Conservation (phyloP, 2,329 filamentous ascomycete species). For the Cyclaneusma minus region DNA sequence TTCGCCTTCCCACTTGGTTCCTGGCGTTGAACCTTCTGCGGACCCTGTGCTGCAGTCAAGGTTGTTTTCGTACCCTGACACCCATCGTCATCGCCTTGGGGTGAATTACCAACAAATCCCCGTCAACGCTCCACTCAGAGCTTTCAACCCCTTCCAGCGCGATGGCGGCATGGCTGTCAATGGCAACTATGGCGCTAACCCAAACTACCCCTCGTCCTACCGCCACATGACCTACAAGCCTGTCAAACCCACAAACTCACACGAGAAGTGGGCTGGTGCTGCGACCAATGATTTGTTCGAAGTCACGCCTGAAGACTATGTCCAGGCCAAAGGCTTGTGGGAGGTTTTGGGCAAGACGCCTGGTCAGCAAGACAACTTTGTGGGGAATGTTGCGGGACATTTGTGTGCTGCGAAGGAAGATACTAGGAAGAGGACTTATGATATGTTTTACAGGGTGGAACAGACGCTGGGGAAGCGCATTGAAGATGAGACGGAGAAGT, state of each 20-base stretch:
- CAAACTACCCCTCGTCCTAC: conserved; percentile 39
- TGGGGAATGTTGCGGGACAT: conserved; percentile 42
- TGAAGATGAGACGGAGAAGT: conserved; percentile 32
- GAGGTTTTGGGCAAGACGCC: conserved; percentile 21
- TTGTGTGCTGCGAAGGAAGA: conserved; percentile 35
- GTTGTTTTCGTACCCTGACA: conserved; percentile 57
- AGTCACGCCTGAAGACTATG: conserved; percentile 17
- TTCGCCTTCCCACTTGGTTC: conserved; percentile 49
- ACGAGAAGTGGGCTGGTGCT: conserved; percentile 31
- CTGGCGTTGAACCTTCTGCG: conserved; percentile 52
- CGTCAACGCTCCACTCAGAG: conserved; percentile 27
- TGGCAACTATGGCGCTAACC: conserved; percentile 43
- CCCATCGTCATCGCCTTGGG: conserved; percentile 39
- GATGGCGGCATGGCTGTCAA: conserved; percentile 59
- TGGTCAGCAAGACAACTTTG: conserved; percentile 46
- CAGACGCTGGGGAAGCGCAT: conserved; percentile 34
- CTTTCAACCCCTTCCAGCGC: conserved; percentile 55
- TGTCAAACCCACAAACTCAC: conserved; percentile 23
- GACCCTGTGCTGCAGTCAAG: conserved; percentile 56
- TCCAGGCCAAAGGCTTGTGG: conserved; percentile 19
- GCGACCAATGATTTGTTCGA: conserved; percentile 29
- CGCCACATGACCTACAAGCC: conserved; percentile 27
- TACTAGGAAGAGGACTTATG: conserved; percentile 41
- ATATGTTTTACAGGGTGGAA: conserved; percentile 44
- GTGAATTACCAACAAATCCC: conserved; percentile 44